Percentiles rank a stretch among this genome's conserved stretches.
Conservation (phyloP, 192 early-diverging fungal species). For the Ambispora gerdemannii region DNA sequence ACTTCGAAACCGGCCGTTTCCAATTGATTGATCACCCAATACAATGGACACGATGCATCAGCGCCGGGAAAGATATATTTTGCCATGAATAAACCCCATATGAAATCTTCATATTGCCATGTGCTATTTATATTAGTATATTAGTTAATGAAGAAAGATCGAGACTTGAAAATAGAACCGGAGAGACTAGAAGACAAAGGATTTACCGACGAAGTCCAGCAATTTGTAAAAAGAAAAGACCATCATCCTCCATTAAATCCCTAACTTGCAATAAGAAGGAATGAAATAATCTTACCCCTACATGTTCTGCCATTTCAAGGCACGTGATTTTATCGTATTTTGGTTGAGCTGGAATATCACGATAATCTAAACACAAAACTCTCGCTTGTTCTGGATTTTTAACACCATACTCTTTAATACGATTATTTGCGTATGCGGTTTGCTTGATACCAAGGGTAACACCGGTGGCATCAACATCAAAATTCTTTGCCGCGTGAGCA, state of each 20-base stretch:
- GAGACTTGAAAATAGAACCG: background rate
- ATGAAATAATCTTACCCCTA: constrained; percentile 89
- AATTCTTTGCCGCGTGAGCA: constrained; percentile 86
- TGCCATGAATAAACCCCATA: constrained; percentile 95
- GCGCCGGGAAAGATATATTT: constrained; percentile 99
- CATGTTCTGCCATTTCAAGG: constrained; percentile 99
- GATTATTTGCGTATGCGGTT: constrained; percentile 80
- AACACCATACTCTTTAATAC: constrained; percentile 80
- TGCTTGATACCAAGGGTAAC: constrained; percentile 94
- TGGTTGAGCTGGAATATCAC: constrained; percentile 84
- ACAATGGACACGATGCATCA: constrained; percentile 92
- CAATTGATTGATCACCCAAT: constrained; percentile 93
- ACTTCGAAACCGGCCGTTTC: constrained; percentile 95
- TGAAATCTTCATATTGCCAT: constrained; percentile 64
- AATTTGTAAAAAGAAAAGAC: constrained; percentile 96
- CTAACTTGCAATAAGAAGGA: constrained; percentile 88
- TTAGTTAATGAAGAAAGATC: background rate
- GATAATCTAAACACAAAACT: constrained; percentile 95
- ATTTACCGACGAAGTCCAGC: constrained; percentile 76
- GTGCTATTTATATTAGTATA: constrained; percentile 27
- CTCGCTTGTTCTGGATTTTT: constrained; percentile 63
- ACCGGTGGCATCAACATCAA: constrained; percentile 84
- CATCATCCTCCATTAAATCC: constrained; percentile 96
- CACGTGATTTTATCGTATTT: constrained; percentile 97
- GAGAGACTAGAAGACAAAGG: background rate